phyloP scores from a whole-genome alignment of 2,329 filamentous ascomycete species.

The Cladosporium halotolerans region DNA sequence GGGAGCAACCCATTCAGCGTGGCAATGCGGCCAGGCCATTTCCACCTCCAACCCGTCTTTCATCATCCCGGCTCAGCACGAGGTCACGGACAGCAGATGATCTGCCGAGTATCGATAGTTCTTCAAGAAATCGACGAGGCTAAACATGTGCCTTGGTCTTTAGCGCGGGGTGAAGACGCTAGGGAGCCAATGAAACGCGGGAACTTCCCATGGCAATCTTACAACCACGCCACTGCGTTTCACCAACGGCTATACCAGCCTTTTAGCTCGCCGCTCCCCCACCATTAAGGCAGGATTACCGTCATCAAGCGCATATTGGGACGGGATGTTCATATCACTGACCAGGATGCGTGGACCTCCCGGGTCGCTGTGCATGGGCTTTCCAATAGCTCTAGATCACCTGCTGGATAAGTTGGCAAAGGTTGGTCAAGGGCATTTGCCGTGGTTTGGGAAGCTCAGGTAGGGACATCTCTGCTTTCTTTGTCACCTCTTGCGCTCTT shows the following conservation, averaged over 20 bases:
- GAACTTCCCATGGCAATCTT: background rate
- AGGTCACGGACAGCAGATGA: background rate
- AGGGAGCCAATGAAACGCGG: constrained; percentile 7
- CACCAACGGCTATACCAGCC: constrained; percentile 7
- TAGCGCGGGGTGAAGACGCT: constrained; percentile 1
- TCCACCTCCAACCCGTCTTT: background rate
- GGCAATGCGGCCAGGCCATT: background rate
- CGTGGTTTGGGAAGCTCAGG: background rate
- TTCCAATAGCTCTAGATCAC: no score
- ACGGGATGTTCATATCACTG: constrained; percentile 1
- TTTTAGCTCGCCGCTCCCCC: background rate
- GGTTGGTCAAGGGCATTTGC: background rate
- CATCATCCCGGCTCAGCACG: background rate
- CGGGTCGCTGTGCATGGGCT: background rate
- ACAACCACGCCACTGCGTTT: constrained; percentile 6
- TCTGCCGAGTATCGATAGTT: no score
- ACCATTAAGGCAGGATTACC: background rate
- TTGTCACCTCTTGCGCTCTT: background rate
- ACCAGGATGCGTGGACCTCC: constrained; percentile 4
- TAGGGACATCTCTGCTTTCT: background rate
- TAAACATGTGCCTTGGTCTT: constrained; percentile 5
- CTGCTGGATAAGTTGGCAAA: background rate
- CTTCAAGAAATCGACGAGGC: no score
- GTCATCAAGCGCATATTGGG: constrained; percentile 3
- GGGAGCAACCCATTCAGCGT: background rate